Base-by-base conservation (phyloP, 352 stramenopile species). In the Aphanomyces astaci region DNA sequence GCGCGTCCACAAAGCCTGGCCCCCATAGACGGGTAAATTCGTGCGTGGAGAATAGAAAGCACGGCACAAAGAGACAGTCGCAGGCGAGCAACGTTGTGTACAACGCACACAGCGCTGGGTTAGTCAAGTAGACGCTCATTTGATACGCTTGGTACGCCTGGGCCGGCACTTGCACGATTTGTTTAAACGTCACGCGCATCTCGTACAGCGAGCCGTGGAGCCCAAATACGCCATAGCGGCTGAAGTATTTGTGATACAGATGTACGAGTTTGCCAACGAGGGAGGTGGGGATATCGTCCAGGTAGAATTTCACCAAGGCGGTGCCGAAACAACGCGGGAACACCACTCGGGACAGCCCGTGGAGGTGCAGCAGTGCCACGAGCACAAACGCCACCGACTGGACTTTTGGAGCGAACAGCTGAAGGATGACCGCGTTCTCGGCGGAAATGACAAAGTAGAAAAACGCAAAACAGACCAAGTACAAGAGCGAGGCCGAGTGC, bases 141-240 rank as follows among this genome's bases (percentile, higher is more conserved):
- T 40, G 39, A 22, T 66, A 56, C 2, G 45, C 60, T 46, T 59
- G 60, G 2, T 52, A 49, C 13, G 33, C 22, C n/a, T 66, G 60
- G 15, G 28, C 17, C 5, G 43, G 36, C n/a, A 66, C 39, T 24
- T 66, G 60, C 30, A 66, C 25, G 4, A 46, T 10, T 10, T 66
- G 60, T 24, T 66, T 66, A 13, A 39, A 9, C 27, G 45, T 48
- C 19, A 57, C 10, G 24, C 45, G 51, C 27, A 59, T 22, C 5
- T 66, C 60, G 32, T 66, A 66, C 7, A 39, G 43, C 27, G 17
- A 24, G 15, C 60, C 60, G 5, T 55, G 36, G 9, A 66, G 27
- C 15, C 60, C 60, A 57, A 46, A 66, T 19, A 40, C 10, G 10
- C 60, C 60, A 31, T 59, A 66, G 27, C 60, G 60, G 22, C 60